Percentiles rank a stretch among this genome's conserved stretches.
These are phyloP conservation scores for Penicillium verhagenii DNA, from an alignment of 495 filamentous ascomycete genomes.

Conservation along the genomic window DNA sequence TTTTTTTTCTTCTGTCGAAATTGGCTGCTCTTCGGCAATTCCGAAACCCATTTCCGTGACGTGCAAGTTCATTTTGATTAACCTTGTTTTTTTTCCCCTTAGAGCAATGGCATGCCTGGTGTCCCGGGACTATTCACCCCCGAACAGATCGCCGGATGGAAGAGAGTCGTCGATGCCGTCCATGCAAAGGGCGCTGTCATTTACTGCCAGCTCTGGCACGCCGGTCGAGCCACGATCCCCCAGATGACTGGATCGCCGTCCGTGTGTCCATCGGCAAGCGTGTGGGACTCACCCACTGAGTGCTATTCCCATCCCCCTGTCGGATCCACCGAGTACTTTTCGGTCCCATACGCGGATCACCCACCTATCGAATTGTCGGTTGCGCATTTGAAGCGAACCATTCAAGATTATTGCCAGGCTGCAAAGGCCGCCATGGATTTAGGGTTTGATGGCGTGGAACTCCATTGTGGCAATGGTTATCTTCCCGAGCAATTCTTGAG, in stretches of 20 bases:
- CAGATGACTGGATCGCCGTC: neutral
- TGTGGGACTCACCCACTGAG: conserved; percentile 42
- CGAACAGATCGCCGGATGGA: conserved; percentile 50
- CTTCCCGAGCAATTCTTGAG: conserved; percentile 65
- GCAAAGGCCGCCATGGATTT: conserved; percentile 57
- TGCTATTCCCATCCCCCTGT: conserved; percentile 28
- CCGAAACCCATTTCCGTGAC: too few relatives aligned
- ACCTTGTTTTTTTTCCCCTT: conserved; percentile 3
- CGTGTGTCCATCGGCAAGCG: conserved; percentile 34
- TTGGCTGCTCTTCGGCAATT: too few relatives aligned
- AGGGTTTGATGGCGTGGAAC: conserved; percentile 60
- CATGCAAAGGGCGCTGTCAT: conserved; percentile 4
- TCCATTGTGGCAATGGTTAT: conserved; percentile 62
- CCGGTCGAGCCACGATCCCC: conserved; percentile 1
- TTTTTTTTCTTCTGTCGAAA: neutral
- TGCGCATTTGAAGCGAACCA: conserved; percentile 51
- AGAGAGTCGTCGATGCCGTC: conserved; percentile 35
- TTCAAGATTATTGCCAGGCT: conserved; percentile 53
- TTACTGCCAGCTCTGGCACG: conserved; percentile 1
- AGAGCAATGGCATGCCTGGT: conserved; percentile 47
- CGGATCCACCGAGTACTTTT: conserved; percentile 19
- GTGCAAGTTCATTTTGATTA: too few relatives aligned
- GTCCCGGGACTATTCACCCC: conserved; percentile 51
- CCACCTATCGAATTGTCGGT: conserved; percentile 43
- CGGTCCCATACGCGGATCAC: conserved; percentile 34